A percentile compares a stretch with the other conserved stretches of the same genome.
These are phyloP conservation scores for Lepidium didymum DNA, from an alignment of 345 rosid species.

Conservation along the genomic window DNA sequence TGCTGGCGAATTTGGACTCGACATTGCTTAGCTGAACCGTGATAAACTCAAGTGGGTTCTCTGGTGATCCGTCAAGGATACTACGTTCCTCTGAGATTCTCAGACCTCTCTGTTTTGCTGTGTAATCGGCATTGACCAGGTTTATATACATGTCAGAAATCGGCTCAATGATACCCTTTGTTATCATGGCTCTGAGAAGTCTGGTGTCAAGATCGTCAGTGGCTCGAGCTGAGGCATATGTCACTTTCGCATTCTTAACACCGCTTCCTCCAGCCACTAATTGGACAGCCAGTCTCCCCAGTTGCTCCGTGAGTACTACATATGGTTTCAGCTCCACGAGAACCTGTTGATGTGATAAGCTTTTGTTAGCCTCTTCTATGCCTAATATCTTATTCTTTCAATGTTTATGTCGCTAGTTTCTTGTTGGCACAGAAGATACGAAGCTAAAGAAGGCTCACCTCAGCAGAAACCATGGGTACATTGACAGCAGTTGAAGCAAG, in stretches of 20 bases:
- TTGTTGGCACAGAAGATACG: not conserved
- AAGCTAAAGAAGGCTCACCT: conserved; percentile 32
- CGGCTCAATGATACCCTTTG: conserved; percentile 71
- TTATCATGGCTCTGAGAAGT: conserved; percentile 78
- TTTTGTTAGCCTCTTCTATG: not conserved
- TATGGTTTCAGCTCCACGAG: conserved; percentile 69
- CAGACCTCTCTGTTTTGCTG: conserved; percentile 77
- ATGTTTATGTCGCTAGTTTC: not conserved
- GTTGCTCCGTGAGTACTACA: conserved; percentile 61
- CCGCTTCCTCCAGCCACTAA: conserved; percentile 76
- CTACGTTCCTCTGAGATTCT: conserved; percentile 63
- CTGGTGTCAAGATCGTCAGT: conserved; percentile 86
- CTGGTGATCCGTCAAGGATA: conserved; percentile 57
- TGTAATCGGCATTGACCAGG: conserved; percentile 73
- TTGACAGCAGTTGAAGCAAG: conserved; percentile 83
- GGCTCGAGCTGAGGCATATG: conserved; percentile 63
- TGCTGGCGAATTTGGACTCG: conserved; percentile 67
- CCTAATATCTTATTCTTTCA: not conserved
- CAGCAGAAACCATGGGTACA: conserved; percentile 89
- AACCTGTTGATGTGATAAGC: conserved; percentile 37
- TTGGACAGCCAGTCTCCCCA: conserved; percentile 71
- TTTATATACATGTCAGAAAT: conserved; percentile 66
- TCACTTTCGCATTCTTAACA: conserved; percentile 56
- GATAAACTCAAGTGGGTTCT: conserved; percentile 59
- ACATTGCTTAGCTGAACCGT: conserved; percentile 76